These are phyloP conservation scores for Nitzschia sp. DNA, from an alignment of 108 stramenopile genomes.

Conservation along the genomic window DNA sequence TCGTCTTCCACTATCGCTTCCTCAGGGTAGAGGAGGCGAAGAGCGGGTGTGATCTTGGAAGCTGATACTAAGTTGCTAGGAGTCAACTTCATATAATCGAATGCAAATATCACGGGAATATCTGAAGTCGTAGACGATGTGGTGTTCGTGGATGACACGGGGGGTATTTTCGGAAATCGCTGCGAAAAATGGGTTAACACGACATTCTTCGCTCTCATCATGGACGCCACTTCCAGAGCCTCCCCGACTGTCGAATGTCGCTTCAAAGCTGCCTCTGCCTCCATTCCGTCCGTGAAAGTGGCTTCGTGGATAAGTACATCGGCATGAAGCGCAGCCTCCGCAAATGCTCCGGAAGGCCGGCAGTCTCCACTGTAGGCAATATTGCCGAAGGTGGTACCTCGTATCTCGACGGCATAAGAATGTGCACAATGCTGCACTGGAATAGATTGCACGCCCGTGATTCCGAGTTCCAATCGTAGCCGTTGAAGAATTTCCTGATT, in stretches of 20 bases:
- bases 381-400: conserved; percentile 75
- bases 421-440: conserved; percentile 89
- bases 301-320: conserved; percentile 97
- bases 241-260: conserved; percentile 93
- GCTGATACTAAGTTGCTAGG: conserved; percentile 47
- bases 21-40: conserved; percentile 74
- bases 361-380: conserved; percentile 95
- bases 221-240: conserved; percentile 75
- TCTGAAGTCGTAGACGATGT: background rate
- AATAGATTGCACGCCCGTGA: conserved; percentile 56
- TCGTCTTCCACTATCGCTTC: conserved; percentile 19
- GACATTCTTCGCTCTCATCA: conserved; percentile 79
- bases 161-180: conserved; percentile 93
- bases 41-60: conserved; percentile 63
- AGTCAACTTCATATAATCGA: conserved; percentile 78
- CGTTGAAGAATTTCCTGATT: conserved; percentile 16
- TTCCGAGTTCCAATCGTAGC: conserved; percentile 57
- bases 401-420: conserved; percentile 85
- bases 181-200: conserved; percentile 97
- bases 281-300: conserved; percentile 96
- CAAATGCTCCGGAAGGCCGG: conserved; percentile 85
- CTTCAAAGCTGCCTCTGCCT: conserved; percentile 84
- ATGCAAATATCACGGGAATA: conserved; percentile 65
- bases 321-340: conserved; percentile 59
- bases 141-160: conserved; percentile 23